These are phyloP conservation scores for Atractiella rhizophila DNA, from an alignment of 768 basidiomycete genomes.

Conservation along the genomic window DNA sequence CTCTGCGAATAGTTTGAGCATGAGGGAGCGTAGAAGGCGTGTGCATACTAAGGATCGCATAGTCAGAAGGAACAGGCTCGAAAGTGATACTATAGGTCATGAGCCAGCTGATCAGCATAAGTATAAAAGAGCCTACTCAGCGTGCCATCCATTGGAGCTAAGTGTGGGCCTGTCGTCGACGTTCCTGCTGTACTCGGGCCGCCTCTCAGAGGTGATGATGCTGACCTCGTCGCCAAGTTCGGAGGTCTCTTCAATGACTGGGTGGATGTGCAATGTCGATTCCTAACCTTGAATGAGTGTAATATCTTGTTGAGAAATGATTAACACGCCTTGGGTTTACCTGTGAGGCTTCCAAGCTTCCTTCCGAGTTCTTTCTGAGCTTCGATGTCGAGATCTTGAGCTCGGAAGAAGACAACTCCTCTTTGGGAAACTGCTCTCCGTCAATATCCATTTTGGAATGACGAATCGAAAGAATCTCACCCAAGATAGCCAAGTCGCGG, in stretches of 20 bases:
- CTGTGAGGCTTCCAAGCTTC: constrained; percentile 29
- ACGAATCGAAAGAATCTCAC: constrained; percentile 14
- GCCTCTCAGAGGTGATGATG: not conserved
- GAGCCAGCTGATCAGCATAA: not conserved
- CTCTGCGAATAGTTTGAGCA: too few relatives aligned
- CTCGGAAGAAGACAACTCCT: constrained; percentile 40
- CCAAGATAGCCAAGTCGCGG: constrained; percentile 31
- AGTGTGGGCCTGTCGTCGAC: constrained; percentile 5
- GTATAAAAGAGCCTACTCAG: constrained; percentile 1
- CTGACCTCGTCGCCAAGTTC: constrained; percentile 30
- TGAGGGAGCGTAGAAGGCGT: constrained; percentile 18
- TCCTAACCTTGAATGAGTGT: too few relatives aligned
- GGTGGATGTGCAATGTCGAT: constrained; percentile 35
- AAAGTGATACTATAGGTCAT: constrained; percentile 30
- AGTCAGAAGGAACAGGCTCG: constrained; percentile 36
- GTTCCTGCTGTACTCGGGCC: constrained; percentile 3
- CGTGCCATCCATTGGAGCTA: constrained; percentile 19
- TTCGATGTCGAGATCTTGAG: constrained; percentile 20
- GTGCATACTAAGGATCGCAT: constrained; percentile 27
- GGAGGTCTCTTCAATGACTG: constrained; percentile 32
- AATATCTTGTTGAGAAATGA: too few relatives aligned
- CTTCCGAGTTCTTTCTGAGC: constrained; percentile 22
- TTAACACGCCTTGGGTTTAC: constrained; percentile 29
- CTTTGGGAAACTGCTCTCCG: constrained; percentile 23
- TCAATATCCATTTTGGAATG: not conserved